These are phyloP conservation scores for Solanum hybrid DNA, from an alignment of 305 asterid species.

Conservation along the genomic window DNA sequence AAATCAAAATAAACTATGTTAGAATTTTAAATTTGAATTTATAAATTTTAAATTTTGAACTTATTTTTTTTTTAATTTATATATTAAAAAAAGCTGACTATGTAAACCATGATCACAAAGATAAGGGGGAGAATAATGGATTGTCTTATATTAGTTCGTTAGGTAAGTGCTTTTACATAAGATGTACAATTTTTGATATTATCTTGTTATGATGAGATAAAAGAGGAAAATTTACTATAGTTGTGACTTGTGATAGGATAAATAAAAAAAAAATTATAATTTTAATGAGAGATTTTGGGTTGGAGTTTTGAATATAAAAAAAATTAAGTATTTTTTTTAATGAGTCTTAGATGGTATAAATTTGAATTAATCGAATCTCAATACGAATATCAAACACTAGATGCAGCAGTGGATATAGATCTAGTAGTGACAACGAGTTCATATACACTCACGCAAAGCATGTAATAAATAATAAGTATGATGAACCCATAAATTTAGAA, in stretches of 20 bases:
- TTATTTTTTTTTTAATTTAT: too few relatives aligned
- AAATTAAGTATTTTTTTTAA: neutral
- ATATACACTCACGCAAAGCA: neutral
- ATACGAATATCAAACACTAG: neutral
- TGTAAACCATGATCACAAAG: neutral
- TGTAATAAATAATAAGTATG: neutral
- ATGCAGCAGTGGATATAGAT: fast-evolving
- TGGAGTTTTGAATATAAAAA: neutral
- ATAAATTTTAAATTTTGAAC: neutral
- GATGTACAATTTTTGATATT: neutral
- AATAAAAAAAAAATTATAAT: neutral
- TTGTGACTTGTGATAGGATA: neutral
- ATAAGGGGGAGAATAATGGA: neutral
- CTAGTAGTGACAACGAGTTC: neutral
- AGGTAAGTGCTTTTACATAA: neutral
- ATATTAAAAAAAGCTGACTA: neutral
- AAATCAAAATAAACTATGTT: neutral
- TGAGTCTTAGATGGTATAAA: neutral
- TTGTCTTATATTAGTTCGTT: neutral
- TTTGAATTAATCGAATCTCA: neutral
- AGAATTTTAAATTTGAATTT: neutral
- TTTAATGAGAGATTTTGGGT: neutral
- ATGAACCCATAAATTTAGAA: neutral
- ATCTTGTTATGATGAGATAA: neutral
- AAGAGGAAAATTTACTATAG: neutral